phyloP scores from a whole-genome alignment of 257 asterid genomes.

The Capsicum rhomboideum region DNA sequence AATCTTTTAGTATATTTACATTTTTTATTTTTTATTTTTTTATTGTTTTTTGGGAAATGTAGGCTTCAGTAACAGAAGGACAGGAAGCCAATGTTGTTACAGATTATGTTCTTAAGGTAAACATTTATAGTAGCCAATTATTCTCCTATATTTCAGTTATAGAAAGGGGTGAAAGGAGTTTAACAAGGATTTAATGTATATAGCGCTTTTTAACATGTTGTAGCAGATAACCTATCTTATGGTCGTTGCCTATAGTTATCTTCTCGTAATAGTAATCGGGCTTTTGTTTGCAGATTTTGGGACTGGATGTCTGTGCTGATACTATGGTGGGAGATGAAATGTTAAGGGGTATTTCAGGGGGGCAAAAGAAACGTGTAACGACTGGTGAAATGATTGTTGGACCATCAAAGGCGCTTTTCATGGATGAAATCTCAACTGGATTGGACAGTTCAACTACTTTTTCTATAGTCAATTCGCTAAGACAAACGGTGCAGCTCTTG shows the following conservation, averaged over 20 bases:
- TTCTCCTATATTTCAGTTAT: not conserved
- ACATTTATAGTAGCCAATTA: not conserved
- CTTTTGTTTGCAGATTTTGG: constrained; percentile 12
- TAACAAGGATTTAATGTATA: not conserved
- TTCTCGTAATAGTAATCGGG: not conserved
- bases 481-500: constrained; percentile 48
- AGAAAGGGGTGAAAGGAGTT: not conserved
- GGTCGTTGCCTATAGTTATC: not conserved
- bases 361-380: constrained; percentile 34
- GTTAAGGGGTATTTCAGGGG: constrained; percentile 35
- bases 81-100: constrained; percentile 32
- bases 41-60: not conserved
- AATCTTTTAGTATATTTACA: not conserved
- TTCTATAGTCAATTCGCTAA: constrained; percentile 43
- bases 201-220: not conserved
- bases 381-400: constrained; percentile 60
- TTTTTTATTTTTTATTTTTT: not conserved
- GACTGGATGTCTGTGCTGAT: constrained; percentile 32
- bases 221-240: not conserved
- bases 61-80: constrained; percentile 34
- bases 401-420: constrained; percentile 62
- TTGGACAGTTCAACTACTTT: constrained; percentile 58
- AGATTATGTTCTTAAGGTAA: constrained; percentile 31
- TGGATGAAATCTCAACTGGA: constrained; percentile 69
- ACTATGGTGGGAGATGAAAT: constrained; percentile 34